Evolutionary conservation across 352 stramenopile genomes (phyloP), one percentile per base, ranked within the genome.

Genomic region (Phytophthora brassicae): DNA sequence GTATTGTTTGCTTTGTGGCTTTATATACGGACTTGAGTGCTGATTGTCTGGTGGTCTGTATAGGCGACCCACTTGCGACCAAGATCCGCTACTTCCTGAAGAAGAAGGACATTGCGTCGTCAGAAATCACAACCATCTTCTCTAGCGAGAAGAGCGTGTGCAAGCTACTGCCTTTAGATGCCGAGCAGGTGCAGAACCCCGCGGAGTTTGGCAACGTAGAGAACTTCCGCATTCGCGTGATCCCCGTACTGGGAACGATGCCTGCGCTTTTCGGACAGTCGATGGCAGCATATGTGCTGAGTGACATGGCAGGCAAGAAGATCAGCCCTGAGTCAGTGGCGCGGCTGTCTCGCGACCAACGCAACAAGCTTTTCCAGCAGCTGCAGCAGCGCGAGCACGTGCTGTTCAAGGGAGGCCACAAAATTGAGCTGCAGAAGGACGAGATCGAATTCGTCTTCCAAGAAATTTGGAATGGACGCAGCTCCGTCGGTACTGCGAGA

Each of bases 211-310:
- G 96, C 53, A 96, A 92, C 50, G 88, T 99, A 22, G 94, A 98
- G 56, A 96, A 98, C 55, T 98, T 99, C 72, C 85, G 97, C 33
- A 90, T 99, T 41, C 91, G 97, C 23, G 90, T 99, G 23, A 92
- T 99, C 47, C 96, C 96, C 0, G 97, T 99, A 20, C 73, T 99
- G 7, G 96, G 97, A 26, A 91, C 77, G 57, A 91, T 89, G 74
- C 97, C 97, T 0, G 96, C 97, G 29, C 96, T 99, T 53, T 98
- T 99, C 73, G 96, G 97, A n/a, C 95, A 99, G 70, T 88, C 95
- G 19, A 96, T 99, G 78, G 97, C 97, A 2, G 86, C 95, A 6
- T 94, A 94, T 66, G 89, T 98, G 36, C 70, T 99, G 19, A 98
- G 94, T 57, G 89, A 98, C 41, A 62, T 99, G 16, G 95, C 94